Evolutionary conservation across 371 early-diverging fungal genomes (phyloP), one percentile per base, ranked within the genome.

Genomic region (Catenaria anguillulae): DNA sequence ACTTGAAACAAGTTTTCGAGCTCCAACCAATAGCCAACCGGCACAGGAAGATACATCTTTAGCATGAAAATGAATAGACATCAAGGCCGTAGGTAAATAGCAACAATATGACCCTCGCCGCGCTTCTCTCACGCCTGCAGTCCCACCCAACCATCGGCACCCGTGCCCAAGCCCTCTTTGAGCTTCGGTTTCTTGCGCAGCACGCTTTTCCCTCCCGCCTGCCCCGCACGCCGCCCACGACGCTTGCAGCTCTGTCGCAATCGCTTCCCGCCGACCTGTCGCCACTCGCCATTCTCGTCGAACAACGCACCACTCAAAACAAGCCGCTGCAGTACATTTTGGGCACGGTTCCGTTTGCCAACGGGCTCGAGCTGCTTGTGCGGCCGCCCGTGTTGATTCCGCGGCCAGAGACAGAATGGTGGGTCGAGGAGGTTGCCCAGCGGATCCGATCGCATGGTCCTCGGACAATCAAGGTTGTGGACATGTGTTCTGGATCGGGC

Each of bases 401-500:
- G 36, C 36, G 58, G 13, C 36, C 35, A 36, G 58, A 58, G 31
- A 58, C 58, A 17, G 58, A 58, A 6, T 34, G 36, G 31, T 58
- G 58, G 58, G 26, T 24, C 26, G 24, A 26, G 36, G 13, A 36
- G 0, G 17, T 58, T 17, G 43, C 58, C 1, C 26, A 19, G 26
- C 33, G 31, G 26, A 12, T 6, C n/a, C n/a, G n/a, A n/a, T n/a
- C n/a, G n/a, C n/a, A n/a, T n/a, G n/a, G n/a, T n/a, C n/a, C n/a
- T n/a, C n/a, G n/a, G n/a, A n/a, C n/a, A n/a, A n/a, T n/a, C n/a
- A n/a, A n/a, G n/a, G n/a, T 58, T 1, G 36, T 13, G 12, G 58
- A 58, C 21, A 13, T 33, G 58, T 58, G 58, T 31, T 12, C 58
- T 24, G 58, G 58, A 24, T 58, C 58, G 13, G 58, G 58, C 8